Evolutionary conservation across 1,284 basidiomycete species (phyloP).

Genomic region (Tylopilus sp.): DNA sequence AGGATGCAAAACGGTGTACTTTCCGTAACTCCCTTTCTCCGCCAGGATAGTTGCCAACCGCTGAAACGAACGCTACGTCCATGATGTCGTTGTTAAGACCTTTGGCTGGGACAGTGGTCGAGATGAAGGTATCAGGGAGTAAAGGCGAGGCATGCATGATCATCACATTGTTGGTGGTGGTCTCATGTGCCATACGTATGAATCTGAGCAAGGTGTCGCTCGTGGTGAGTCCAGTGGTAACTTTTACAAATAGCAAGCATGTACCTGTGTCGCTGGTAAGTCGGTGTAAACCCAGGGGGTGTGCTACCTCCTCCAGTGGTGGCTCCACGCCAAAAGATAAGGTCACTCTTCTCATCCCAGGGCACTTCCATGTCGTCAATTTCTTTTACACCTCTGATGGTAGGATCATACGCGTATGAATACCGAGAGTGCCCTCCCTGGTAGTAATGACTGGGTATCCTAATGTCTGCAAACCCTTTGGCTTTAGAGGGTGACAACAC

Average conservation of each 20-base stretch:
- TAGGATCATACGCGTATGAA: constrained; percentile 86
- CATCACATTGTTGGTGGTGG: constrained; percentile 53
- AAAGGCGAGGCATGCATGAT: constrained; percentile 76
- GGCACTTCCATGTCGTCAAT: constrained; percentile 80
- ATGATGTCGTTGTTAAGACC: constrained; percentile 78
- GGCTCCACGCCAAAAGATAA: constrained; percentile 84
- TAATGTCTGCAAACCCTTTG: constrained; percentile 81
- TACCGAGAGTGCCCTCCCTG: constrained; percentile 78
- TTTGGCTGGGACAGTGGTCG: constrained; percentile 57
- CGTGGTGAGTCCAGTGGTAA: not conserved
- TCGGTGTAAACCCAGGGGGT: constrained; percentile 77
- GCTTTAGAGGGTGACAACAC: constrained; percentile 88
- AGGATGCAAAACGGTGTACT: constrained; percentile 71
- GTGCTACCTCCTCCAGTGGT: constrained; percentile 89
- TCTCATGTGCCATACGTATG: constrained; percentile 73
- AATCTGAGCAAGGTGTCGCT: constrained; percentile 45
- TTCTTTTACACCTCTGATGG: constrained; percentile 64
- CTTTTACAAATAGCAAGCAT: constrained; percentile 19
- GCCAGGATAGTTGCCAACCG: constrained; percentile 75
- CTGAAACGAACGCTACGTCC: constrained; percentile 85
- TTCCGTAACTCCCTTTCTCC: constrained; percentile 69
- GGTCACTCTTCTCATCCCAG: constrained; percentile 73
- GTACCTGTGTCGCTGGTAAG: constrained; percentile 90
- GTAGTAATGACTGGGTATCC: constrained; percentile 94
- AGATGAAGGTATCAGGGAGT: constrained; percentile 55